phyloP scores from a whole-genome alignment of 352 stramenopile species.

The Phytophthora cactorum region DNA sequence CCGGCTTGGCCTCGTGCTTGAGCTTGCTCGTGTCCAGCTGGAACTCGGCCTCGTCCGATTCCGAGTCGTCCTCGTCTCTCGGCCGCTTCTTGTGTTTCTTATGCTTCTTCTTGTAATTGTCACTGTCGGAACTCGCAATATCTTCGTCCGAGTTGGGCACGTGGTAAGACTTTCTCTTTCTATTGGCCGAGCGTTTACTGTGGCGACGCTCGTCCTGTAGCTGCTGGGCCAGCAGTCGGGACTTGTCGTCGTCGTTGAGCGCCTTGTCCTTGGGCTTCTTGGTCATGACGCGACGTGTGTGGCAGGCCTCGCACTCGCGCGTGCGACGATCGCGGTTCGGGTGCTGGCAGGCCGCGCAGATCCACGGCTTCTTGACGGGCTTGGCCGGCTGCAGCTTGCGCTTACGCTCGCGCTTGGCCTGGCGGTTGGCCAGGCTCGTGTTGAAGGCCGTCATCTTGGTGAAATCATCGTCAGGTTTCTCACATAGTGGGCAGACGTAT shows the following conservation, averaged over 20 bases:
- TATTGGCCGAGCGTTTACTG: constrained; percentile 69
- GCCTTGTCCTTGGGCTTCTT: constrained; percentile 34
- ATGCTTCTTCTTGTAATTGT: constrained; percentile 45
- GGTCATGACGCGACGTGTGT: constrained; percentile 33
- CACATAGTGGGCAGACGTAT: constrained; percentile 88
- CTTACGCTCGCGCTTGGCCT: constrained; percentile 56
- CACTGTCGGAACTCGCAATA: constrained; percentile 47
- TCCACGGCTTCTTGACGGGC: constrained; percentile 41
- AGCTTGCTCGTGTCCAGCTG: constrained; percentile 43
- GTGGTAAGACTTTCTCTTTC: constrained; percentile 80
- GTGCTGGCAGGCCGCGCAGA: constrained; percentile 52
- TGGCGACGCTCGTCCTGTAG: constrained; percentile 50
- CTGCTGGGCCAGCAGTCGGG: constrained; percentile 17
- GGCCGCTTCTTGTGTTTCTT: constrained; percentile 34
- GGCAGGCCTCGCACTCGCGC: constrained; percentile 53
- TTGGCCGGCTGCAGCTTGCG: constrained; percentile 38
- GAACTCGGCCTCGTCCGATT: constrained; percentile 57
- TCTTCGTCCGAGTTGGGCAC: constrained; percentile 87
- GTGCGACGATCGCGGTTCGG: constrained; percentile 49
- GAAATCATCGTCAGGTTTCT: constrained; percentile 74
- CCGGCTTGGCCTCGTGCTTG: constrained; percentile 29
- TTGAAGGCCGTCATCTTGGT: constrained; percentile 69
- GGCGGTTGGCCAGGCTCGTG: constrained; percentile 74
- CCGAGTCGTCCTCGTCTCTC: constrained; percentile 39
- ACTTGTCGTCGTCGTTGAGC: constrained; percentile 35